These are phyloP conservation scores for Yamadazyma oceani DNA, from an alignment of 1,139 yeast species.

Conservation along the genomic window DNA sequence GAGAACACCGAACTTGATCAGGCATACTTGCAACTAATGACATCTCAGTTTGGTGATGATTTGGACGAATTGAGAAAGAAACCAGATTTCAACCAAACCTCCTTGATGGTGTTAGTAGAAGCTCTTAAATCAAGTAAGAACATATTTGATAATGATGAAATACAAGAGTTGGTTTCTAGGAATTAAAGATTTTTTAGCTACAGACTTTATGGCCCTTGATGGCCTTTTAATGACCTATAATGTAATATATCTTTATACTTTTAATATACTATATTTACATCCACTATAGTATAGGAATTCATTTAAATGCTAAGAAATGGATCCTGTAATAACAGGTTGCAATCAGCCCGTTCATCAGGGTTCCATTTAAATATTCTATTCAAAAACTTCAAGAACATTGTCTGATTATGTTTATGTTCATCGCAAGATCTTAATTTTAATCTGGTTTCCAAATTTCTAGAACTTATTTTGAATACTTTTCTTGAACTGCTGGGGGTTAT, in stretches of 20 bases:
- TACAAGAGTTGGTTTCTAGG: conserved; percentile 5
- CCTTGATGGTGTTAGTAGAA: conserved; percentile 62
- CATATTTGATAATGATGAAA: conserved; percentile 58
- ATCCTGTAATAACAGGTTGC: conserved; percentile 45
- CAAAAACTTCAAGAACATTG: conserved; percentile 30
- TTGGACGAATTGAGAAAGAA: conserved; percentile 61
- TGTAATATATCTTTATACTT: too few species aligned
- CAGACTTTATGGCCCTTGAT: too few species aligned
- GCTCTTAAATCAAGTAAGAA: conserved; percentile 65
- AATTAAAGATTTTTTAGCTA: too few species aligned
- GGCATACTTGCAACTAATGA: conserved; percentile 56
- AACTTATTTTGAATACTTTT: conserved; percentile 27
- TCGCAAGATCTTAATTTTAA: conserved; percentile 39
- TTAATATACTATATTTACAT: too few species aligned
- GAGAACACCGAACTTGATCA: conserved; percentile 47
- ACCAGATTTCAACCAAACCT: conserved; percentile 61
- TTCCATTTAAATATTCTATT: conserved; percentile 54
- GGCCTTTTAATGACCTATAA: too few species aligned
- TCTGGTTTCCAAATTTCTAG: conserved; percentile 38
- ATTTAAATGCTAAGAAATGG: conserved; percentile 1
- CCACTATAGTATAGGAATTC: too few species aligned
- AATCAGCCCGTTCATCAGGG: conserved; percentile 46
- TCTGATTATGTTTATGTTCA: conserved; percentile 19
- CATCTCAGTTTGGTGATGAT: conserved; percentile 61
- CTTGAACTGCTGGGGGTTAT: conserved; percentile 18